These are phyloP conservation scores for Colletotrichum melonis DNA, from an alignment of 2,329 filamentous ascomycete genomes.

Conservation along the genomic window DNA sequence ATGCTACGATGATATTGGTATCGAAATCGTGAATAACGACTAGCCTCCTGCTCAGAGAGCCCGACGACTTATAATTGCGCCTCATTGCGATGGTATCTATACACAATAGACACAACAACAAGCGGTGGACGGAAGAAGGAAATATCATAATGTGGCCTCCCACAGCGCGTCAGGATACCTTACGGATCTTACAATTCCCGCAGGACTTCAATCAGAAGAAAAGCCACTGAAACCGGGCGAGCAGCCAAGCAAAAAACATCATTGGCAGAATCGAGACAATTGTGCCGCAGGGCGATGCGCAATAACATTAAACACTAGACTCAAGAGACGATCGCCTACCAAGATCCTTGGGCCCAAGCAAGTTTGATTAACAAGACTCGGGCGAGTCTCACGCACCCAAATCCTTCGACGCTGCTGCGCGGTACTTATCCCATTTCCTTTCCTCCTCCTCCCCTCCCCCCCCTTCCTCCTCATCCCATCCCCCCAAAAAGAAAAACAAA, in stretches of 20 bases:
- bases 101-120: background rate
- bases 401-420: background rate
- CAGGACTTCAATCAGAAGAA: background rate
- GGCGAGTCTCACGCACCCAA: background rate
- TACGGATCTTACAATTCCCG: background rate
- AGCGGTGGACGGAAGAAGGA: background rate
- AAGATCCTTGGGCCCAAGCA: slow-evolving; percentile 1
- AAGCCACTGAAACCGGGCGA: background rate
- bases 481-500: background rate
- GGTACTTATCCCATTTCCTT: background rate
- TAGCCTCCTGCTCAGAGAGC: background rate
- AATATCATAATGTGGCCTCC: background rate
- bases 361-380: slow-evolving; percentile 1
- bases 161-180: background rate
- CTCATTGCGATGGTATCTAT: background rate
- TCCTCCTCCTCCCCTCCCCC: background rate
- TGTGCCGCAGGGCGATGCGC: background rate
- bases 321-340: background rate
- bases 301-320: background rate
- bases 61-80: background rate
- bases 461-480: too few species aligned
- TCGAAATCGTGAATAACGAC: background rate
- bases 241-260: background rate
- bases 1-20: background rate
- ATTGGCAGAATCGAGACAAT: background rate